Evolutionary conservation across 768 basidiomycete genomes (phyloP).

Genomic region (Hygrophoropsis aurantiaca): DNA sequence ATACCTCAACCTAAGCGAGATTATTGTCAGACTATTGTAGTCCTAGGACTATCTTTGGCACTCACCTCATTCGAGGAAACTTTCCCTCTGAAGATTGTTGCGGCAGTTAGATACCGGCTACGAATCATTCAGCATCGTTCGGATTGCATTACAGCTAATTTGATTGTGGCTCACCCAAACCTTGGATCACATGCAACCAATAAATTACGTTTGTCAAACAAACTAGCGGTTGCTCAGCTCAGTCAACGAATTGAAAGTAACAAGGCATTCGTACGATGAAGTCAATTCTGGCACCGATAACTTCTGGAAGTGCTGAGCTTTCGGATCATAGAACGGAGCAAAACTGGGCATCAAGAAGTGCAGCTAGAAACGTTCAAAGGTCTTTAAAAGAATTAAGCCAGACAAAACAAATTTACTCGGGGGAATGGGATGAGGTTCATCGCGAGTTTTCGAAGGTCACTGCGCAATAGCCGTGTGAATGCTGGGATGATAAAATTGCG

Average conservation of each 20-base stretch:
- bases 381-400: not conserved
- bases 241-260: not conserved
- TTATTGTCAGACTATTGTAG: not conserved
- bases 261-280: constrained; percentile 51
- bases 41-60: constrained; percentile 6
- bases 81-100: constrained; percentile 84
- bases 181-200: constrained; percentile 84
- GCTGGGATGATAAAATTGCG: not conserved
- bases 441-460: constrained; percentile 85
- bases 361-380: constrained; percentile 47
- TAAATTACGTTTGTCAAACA: constrained; percentile 79
- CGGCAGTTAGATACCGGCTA: constrained; percentile 85
- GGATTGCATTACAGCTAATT: not conserved
- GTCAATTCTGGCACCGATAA: constrained; percentile 70
- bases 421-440: constrained; percentile 98
- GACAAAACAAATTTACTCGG: constrained; percentile 57
- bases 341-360: constrained; percentile 98
- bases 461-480: constrained; percentile 23
- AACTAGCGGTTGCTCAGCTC: constrained; percentile 37
- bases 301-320: constrained; percentile 58
- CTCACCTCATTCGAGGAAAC: constrained; percentile 79
- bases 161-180: constrained; percentile 49
- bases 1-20: constrained; percentile 50
- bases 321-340: constrained; percentile 80
- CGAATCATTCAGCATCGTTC: too few species aligned